Evolutionary conservation across 2,329 filamentous ascomycete genomes (phyloP).

Genomic region (Colletotrichum spaethianum): DNA sequence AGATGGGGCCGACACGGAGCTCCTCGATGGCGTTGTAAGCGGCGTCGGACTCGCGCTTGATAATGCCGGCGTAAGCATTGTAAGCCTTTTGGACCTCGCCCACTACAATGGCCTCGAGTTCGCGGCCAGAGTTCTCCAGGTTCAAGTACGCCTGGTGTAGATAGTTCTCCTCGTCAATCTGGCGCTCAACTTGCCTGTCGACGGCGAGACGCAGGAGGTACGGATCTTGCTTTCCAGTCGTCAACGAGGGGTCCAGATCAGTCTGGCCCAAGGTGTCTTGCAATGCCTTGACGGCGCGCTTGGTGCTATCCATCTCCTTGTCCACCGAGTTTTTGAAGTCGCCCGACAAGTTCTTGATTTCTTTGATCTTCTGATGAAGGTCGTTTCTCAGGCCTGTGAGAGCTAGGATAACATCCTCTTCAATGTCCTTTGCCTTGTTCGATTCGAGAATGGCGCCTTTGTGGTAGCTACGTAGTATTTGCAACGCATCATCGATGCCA

Average conservation of each 20-base stretch:
- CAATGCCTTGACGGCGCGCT: conserved; percentile 83
- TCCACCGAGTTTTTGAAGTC: conserved; percentile 98
- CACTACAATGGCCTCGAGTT: conserved; percentile 96
- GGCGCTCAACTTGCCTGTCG: conserved; percentile 90
- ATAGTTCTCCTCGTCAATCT: conserved; percentile 98
- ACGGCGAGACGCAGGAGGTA: conserved; percentile 89
- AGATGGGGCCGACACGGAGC: conserved; percentile 85
- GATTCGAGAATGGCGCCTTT: conserved; percentile 84
- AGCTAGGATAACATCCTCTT: conserved; percentile 91
- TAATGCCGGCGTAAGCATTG: conserved; percentile 90
- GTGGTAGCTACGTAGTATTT: conserved; percentile 86
- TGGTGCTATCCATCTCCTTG: conserved; percentile 91
- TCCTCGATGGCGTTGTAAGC: conserved; percentile 84
- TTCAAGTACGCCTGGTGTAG: conserved; percentile 95
- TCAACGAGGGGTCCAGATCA: conserved; percentile 81
- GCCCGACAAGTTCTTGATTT: conserved; percentile 92
- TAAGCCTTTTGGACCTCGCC: conserved; percentile 99
- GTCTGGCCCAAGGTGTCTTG: conserved; percentile 85
- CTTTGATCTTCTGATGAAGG: conserved; percentile 95
- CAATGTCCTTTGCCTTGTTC: conserved; percentile 90
- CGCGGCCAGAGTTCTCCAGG: conserved; percentile 91
- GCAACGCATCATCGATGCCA: conserved; percentile 89
- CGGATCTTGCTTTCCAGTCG: conserved; percentile 90
- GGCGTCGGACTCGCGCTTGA: conserved; percentile 91
- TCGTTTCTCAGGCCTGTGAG: conserved; percentile 89